Percentiles rank a stretch among this genome's conserved stretches.
phyloP scores from a whole-genome alignment of 78 protist genomes.

The Dictyostelium brefeldianum region DNA sequence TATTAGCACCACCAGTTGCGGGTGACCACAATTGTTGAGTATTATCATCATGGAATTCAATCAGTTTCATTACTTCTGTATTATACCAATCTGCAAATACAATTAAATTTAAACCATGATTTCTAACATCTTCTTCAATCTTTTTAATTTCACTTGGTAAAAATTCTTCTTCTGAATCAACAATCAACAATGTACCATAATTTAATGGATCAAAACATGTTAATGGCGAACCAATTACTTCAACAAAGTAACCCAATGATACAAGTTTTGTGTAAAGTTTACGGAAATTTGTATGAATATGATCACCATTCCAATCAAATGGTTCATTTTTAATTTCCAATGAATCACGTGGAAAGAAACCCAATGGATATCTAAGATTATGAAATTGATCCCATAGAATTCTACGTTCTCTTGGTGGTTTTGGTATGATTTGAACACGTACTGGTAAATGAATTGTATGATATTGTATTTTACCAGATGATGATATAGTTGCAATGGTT shows the following conservation, averaged over 20 bases:
- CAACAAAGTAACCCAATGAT: conserved; percentile 58
- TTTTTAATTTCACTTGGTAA: conserved; percentile 83
- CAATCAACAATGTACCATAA: conserved; percentile 95
- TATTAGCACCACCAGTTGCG: conserved; percentile 94
- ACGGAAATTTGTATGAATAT: conserved; percentile 94
- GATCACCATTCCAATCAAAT: conserved; percentile 99
- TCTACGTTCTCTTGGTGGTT: conserved; percentile 92
- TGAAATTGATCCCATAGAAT: conserved; percentile 96
- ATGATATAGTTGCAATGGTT: conserved; percentile 24
- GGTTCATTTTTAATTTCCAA: conserved; percentile 82
- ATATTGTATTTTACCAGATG: background rate
- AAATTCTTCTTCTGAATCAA: conserved; percentile 97
- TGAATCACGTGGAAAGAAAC: conserved; percentile 95
- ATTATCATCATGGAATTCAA: conserved; percentile 94
- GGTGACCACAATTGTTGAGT: conserved; percentile 91
- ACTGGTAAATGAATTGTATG: conserved; percentile 47
- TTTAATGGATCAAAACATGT: conserved; percentile 93
- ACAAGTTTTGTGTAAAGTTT: conserved; percentile 50
- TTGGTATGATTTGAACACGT: conserved; percentile 74
- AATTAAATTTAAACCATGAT: conserved; percentile 89
- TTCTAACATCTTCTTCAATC: conserved; percentile 86
- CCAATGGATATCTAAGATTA: conserved; percentile 92
- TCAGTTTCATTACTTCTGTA: conserved; percentile 77
- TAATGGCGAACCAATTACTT: conserved; percentile 71
- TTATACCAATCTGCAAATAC: conserved; percentile 92